Percentiles rank a stretch among this genome's conserved stretches.
phyloP scores from a whole-genome alignment of 371 early-diverging fungal species.

The Gilbertella persicaria region DNA sequence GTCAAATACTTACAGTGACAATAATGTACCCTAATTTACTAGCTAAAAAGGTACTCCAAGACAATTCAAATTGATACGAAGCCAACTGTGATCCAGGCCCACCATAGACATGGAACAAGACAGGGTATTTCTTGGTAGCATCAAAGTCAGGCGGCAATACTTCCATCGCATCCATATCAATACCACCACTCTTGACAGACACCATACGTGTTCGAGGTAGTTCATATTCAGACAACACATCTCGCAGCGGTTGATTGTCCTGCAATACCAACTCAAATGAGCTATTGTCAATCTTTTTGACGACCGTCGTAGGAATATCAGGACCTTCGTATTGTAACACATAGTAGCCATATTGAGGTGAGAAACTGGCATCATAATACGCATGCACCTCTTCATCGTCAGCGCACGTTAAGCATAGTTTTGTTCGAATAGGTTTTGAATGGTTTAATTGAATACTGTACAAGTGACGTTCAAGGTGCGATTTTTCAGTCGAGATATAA shows the following conservation, averaged over 20 bases:
- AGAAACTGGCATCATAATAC: constrained; percentile 71
- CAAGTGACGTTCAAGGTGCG: constrained; percentile 74
- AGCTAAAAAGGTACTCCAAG: constrained; percentile 71
- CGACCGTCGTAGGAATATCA: constrained; percentile 75
- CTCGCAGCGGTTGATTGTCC: constrained; percentile 52
- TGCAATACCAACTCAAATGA: constrained; percentile 56
- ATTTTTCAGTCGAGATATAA: constrained; percentile 69
- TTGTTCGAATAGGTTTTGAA: constrained; percentile 20
- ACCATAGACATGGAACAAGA: constrained; percentile 87
- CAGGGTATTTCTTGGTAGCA: constrained; percentile 69
- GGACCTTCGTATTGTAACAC: constrained; percentile 80
- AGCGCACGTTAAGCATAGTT: constrained; percentile 34
- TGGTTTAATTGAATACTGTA: constrained; percentile 42
- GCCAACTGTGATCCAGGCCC: constrained; percentile 91
- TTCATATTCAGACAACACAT: constrained; percentile 41
- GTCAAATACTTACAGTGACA: constrained; percentile 42
- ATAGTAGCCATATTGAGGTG: constrained; percentile 72
- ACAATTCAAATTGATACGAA: constrained; percentile 60
- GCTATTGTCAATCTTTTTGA: constrained; percentile 50
- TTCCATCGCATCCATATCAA: constrained; percentile 68
- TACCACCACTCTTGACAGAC: constrained; percentile 54
- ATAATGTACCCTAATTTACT: constrained; percentile 63
- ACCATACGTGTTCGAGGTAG: constrained; percentile 61
- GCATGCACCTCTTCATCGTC: constrained; percentile 47
- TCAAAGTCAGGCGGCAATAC: constrained; percentile 84